Percentiles rank a stretch among this genome's conserved stretches.
Evolutionary conservation across 148 eudicot genomes (phyloP).

Genomic region (Salicornia ramosissima): DNA sequence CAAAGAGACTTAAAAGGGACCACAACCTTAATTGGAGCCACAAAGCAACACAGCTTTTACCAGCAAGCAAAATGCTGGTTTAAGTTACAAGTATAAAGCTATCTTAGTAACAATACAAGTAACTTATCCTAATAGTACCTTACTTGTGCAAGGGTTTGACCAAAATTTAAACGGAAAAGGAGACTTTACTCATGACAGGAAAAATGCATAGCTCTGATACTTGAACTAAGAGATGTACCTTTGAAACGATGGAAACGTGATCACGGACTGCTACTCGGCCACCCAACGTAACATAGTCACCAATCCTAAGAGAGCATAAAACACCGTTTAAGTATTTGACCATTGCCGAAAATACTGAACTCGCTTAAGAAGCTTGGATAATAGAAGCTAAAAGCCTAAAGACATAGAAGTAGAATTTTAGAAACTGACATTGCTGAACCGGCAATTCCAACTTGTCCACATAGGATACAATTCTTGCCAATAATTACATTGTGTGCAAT

Average conservation of each 20-base stretch:
- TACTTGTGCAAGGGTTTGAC: background rate
- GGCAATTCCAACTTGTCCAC: constrained; percentile 94
- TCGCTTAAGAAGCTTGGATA: background rate
- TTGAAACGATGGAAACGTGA: constrained; percentile 64
- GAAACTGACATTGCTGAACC: constrained; percentile 80
- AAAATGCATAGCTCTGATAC: background rate
- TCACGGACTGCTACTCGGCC: constrained; percentile 79
- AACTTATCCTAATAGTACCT: too few species aligned
- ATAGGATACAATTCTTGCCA: constrained; percentile 67
- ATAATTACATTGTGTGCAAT: constrained; percentile 84
- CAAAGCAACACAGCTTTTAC: background rate
- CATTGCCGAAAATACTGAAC: too few species aligned
- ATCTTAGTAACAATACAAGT: too few species aligned
- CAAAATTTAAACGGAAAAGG: background rate
- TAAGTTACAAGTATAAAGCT: too few species aligned
- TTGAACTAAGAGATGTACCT: background rate
- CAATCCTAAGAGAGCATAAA: constrained; percentile 40
- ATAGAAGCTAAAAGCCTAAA: background rate
- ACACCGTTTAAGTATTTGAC: constrained; percentile 1
- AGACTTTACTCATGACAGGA: background rate
- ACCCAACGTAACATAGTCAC: constrained; percentile 70
- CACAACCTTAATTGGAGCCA: background rate
- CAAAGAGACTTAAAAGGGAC: background rate
- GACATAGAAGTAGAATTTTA: background rate
- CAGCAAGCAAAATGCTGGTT: background rate